Evolutionary conservation across 495 filamentous ascomycete species (phyloP).

Genomic region (Aspergillus olivimuriae): DNA sequence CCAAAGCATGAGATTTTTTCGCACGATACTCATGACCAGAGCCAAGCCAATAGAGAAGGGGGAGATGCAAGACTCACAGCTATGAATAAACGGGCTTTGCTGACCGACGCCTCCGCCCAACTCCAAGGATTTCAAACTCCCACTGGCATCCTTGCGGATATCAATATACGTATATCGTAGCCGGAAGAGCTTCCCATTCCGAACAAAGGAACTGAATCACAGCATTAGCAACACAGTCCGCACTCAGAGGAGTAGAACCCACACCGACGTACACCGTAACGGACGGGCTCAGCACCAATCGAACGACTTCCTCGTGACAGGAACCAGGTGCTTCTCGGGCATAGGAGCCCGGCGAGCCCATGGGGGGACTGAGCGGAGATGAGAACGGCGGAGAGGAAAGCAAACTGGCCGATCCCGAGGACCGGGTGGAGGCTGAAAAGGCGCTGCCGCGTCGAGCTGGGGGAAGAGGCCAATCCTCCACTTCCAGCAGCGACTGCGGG

Average conservation of each 20-base stretch:
- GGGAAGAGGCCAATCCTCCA: constrained; percentile 32
- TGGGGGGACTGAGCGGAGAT: constrained; percentile 19
- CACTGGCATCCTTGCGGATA: constrained; percentile 35
- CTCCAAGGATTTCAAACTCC: constrained; percentile 33
- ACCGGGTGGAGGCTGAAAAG: constrained; percentile 34
- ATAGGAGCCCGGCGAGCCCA: constrained; percentile 27
- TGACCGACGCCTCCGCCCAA: constrained; percentile 35
- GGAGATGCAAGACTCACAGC: constrained; percentile 23
- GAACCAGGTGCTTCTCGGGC: constrained; percentile 29
- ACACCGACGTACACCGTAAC: constrained; percentile 33
- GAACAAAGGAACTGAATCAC: constrained; percentile 32
- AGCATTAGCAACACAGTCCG: not conserved
- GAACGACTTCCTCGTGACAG: constrained; percentile 31
- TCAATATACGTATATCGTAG: constrained; percentile 39
- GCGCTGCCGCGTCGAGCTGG: constrained; percentile 30
- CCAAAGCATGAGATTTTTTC: not conserved
- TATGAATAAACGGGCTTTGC: constrained; percentile 36
- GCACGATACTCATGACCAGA: no score
- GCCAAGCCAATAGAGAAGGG: no score
- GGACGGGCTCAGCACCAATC: constrained; percentile 28
- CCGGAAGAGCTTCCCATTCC: constrained; percentile 34
- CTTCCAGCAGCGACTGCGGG: constrained; percentile 17
- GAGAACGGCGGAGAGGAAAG: constrained; percentile 20
- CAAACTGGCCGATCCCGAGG: constrained; percentile 32
- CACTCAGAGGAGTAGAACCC: not conserved